phyloP scores from a whole-genome alignment of 495 filamentous ascomycete genomes.

The Penicillium paradoxum region DNA sequence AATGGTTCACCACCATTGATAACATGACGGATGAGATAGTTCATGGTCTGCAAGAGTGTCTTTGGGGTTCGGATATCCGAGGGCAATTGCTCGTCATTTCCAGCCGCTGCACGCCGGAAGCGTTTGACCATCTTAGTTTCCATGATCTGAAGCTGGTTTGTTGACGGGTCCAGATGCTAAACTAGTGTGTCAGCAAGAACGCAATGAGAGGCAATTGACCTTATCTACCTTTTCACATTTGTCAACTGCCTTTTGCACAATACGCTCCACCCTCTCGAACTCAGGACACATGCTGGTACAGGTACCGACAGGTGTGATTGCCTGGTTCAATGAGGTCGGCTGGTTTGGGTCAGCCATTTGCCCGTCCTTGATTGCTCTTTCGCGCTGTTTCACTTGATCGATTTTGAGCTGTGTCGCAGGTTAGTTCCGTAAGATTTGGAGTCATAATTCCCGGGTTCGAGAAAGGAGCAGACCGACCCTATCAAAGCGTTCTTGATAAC shows the following conservation, averaged over 20 bases:
- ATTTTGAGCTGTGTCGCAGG: conserved; percentile 49
- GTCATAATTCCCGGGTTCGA: background rate
- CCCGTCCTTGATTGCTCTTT: conserved; percentile 63
- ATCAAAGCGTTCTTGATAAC: conserved; percentile 41
- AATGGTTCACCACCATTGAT: conserved; percentile 60
- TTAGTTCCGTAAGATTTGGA: conserved; percentile 13
- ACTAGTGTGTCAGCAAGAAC: background rate
- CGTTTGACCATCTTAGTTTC: conserved; percentile 75
- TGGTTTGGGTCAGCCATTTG: conserved; percentile 88
- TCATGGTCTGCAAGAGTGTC: conserved; percentile 67
- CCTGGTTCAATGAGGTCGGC: conserved; percentile 71
- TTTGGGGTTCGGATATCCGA: conserved; percentile 83
- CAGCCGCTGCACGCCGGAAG: conserved; percentile 84
- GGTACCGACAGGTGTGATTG: conserved; percentile 81
- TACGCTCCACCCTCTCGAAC: conserved; percentile 76
- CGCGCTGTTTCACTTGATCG: conserved; percentile 63
- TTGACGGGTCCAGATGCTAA: conserved; percentile 37
- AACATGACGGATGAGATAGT: conserved; percentile 78
- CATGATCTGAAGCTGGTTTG: conserved; percentile 33
- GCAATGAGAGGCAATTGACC: background rate
- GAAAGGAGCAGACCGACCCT: conserved; percentile 26
- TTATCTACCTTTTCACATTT: conserved; percentile 51
- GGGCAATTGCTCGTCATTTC: conserved; percentile 83
- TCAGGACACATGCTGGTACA: conserved; percentile 94
- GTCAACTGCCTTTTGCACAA: conserved; percentile 63